Evolutionary conservation across 2,329 filamentous ascomycete genomes (phyloP).

Genomic region (Claviceps sp.): DNA sequence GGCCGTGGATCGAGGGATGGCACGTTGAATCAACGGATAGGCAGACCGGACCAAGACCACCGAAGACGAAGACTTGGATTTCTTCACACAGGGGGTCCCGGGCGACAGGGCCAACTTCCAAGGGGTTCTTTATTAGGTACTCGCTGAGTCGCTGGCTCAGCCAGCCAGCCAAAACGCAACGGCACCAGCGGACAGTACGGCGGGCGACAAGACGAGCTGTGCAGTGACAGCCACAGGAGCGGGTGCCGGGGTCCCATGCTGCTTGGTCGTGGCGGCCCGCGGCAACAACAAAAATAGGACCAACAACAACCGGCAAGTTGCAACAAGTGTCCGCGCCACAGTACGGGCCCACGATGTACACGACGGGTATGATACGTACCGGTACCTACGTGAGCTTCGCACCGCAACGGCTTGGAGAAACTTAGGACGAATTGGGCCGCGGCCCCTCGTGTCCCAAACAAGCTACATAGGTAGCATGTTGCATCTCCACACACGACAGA

Average conservation of each 20-base stretch:
- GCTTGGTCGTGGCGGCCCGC: no score
- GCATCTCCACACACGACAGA: neutral
- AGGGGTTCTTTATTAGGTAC: neutral
- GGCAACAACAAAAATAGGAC: no score
- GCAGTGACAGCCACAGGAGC: no score
- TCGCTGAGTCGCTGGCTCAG: no score
- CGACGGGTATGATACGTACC: no score
- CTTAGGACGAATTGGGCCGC: neutral
- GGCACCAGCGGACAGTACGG: no score
- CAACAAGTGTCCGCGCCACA: no score
- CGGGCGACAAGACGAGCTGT: no score
- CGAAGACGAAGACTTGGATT: neutral
- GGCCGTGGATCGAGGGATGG: neutral
- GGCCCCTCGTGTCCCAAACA: conserved; percentile 7
- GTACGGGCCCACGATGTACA: no score
- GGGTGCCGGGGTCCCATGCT: no score
- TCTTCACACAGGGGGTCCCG: neutral
- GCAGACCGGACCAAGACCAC: conserved; percentile 3
- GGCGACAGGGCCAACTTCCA: neutral
- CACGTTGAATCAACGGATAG: neutral
- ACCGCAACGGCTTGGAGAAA: neutral
- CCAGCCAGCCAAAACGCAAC: no score
- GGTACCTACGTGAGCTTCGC: neutral
- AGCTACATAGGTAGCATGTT: neutral
- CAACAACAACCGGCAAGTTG: no score